Evolutionary conservation across 129 eudicot genomes (phyloP).

Genomic region (Artemisia argyi): DNA sequence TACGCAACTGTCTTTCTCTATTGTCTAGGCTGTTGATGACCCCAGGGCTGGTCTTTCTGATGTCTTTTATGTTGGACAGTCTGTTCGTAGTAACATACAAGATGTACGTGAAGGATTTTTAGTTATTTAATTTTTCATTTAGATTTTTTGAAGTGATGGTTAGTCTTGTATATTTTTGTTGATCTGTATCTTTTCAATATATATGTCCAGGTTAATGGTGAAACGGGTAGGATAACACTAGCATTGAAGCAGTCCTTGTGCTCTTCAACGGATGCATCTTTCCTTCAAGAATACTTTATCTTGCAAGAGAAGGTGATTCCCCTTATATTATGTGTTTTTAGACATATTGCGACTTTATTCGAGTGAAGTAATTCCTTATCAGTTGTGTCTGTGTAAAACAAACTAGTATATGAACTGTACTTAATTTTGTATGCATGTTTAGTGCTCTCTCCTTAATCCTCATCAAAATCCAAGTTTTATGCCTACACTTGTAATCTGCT

Average conservation of each 20-base stretch:
- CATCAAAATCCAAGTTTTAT: not conserved
- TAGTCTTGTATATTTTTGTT: not conserved
- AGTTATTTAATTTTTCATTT: not conserved
- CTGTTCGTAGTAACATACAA: conserved; percentile 78
- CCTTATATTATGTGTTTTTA: conserved; percentile 2
- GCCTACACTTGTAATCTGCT: no score
- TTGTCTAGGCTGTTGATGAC: conserved; percentile 72
- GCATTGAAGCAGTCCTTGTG: conserved; percentile 87
- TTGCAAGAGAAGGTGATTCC: conserved; percentile 74
- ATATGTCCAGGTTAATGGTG: conserved; percentile 54
- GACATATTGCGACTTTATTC: not conserved
- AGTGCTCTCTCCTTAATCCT: no score
- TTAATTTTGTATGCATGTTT: not conserved
- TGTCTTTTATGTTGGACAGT: conserved; percentile 75
- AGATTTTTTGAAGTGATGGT: conserved; percentile 16
- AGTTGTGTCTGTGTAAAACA: not conserved
- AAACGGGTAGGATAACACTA: conserved; percentile 69
- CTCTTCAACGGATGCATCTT: conserved; percentile 81
- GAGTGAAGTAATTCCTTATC: not conserved
- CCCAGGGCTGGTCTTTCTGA: conserved; percentile 56
- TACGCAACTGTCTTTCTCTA: not conserved
- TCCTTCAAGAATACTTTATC: conserved; percentile 76
- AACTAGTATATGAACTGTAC: not conserved
- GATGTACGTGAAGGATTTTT: conserved; percentile 53
- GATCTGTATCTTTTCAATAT: conserved; percentile 11